Base-by-base conservation (phyloP, 352 stramenopile species). In the Phytopythium aichiense region DNA sequence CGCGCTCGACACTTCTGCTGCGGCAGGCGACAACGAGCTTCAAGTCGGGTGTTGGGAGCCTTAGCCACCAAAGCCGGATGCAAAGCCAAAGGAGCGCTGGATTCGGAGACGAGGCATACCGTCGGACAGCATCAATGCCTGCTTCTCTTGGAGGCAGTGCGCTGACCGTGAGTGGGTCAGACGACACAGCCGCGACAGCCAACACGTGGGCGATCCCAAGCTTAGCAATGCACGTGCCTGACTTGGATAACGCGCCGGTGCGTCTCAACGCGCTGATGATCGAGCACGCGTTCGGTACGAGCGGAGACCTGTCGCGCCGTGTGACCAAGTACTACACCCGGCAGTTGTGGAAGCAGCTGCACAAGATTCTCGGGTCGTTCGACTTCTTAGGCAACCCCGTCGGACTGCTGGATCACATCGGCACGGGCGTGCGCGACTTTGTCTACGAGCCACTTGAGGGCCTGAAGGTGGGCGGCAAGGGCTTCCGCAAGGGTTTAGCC, bases 401-500 rank as follows among this genome's bases (percentile, higher is more conserved):
- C 16, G 87, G 87, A 0, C 91, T 97, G 55, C 69, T 99, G 53
- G 90, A 97, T 30, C 97, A 99, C 64, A 91, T 99, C 66, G 96
- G 96, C 45, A 98, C 90, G 28, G 96, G 95, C 50, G 93, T 99
- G 42, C 81, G 92, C 49, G 92, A 98, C 63, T 98, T 99, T 63
- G 97, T 98, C 51, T 98, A 98, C 66, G 96, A 98, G 67, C 95
- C 96, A 20, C 84, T 98, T 22, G 88, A 98, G 68, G 92, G 92
- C 35, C 73, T 97, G 18, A 95, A 96, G 49, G 85, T 92, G 28
- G 88, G 88, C 22, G 86, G 87, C 9, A 92, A 94, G 61, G 84
- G 86, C 13, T 95, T 96, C 56, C 88, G 88, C 59, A 89, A 90
- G 61, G 88, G 88, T 20, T 63, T 96, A 25, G 88, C 88, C 7